A percentile compares a stretch with the other conserved stretches of the same genome.
phyloP scores from a whole-genome alignment of 176 grass and related monocot genomes.

The Oryza brachyantha region DNA sequence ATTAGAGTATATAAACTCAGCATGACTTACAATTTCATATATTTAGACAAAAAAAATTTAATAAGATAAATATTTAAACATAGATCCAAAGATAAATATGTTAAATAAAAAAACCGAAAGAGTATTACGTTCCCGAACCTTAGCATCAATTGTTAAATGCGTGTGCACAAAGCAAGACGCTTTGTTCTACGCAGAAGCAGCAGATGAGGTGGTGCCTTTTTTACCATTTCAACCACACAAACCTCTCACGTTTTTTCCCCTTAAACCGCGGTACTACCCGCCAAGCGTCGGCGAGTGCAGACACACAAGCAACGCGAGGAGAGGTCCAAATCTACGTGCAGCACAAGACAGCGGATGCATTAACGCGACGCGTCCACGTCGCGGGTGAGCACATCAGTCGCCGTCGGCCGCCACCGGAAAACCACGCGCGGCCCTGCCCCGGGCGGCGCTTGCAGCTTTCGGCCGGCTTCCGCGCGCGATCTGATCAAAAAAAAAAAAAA shows the following conservation, averaged over 20 bases:
- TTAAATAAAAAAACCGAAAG: too few species aligned
- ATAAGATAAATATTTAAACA: too few species aligned
- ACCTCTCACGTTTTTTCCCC: not conserved
- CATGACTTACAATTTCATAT: too few species aligned
- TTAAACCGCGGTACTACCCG: conserved; percentile 1
- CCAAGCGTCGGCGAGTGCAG: conserved; percentile 6
- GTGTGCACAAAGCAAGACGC: not conserved
- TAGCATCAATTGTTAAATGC: not conserved
- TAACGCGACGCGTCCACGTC: not conserved
- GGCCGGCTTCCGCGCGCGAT: conserved; percentile 2
- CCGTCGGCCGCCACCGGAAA: conserved; percentile 8
- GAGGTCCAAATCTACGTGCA: not conserved
- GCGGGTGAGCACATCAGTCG: conserved; percentile 18
- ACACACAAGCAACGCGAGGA: not conserved
- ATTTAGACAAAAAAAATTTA: too few species aligned
- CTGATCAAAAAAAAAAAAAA: not conserved
- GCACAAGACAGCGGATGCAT: not conserved
- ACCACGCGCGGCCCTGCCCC: conserved; percentile 8
- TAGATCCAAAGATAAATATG: too few species aligned
- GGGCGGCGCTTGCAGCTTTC: conserved; percentile 19
- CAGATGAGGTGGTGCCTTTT: not conserved
- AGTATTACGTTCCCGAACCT: not conserved
- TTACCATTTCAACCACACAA: not conserved
- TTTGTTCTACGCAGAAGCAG: not conserved
- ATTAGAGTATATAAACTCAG: too few species aligned